Evolutionary conservation across 768 basidiomycete species (phyloP).

Genomic region (Naganishia onofrii): DNA sequence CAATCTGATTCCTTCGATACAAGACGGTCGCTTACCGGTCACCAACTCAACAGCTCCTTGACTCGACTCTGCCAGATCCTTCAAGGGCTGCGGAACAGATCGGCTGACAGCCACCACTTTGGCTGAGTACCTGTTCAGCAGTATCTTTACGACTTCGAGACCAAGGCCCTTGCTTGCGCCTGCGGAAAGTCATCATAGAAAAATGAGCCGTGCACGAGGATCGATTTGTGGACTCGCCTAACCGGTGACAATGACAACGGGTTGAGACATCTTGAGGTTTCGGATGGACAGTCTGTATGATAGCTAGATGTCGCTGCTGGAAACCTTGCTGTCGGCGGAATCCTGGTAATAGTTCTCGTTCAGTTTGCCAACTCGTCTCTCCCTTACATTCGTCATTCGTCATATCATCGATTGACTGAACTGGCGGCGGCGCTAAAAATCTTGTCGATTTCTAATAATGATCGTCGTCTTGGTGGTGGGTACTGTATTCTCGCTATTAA

Average conservation of each 20-base stretch:
- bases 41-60: slow-evolving; percentile 57
- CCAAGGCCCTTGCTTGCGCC: slow-evolving; percentile 80
- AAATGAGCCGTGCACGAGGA: not conserved
- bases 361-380: too few relatives aligned
- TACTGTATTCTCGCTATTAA: not conserved
- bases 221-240: not conserved
- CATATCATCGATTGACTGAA: not conserved
- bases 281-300: not conserved
- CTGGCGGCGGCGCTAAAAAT: slow-evolving; percentile 1
- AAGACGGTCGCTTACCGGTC: slow-evolving; percentile 51
- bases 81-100: slow-evolving; percentile 10
- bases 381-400: too few relatives aligned
- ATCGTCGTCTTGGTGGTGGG: not conserved
- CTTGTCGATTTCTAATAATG: slow-evolving; percentile 2
- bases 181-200: slow-evolving; percentile 52
- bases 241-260: slow-evolving; percentile 17
- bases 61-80: slow-evolving; percentile 54
- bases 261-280: slow-evolving; percentile 4
- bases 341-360: too few relatives aligned
- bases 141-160: slow-evolving; percentile 67
- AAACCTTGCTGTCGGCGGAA: too few relatives aligned
- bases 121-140: slow-evolving; percentile 64
- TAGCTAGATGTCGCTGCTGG: too few relatives aligned
- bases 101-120: slow-evolving; percentile 72
- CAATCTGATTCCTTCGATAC: not conserved